phyloP scores from a whole-genome alignment of 1,284 basidiomycete species.

The Pterula multifida region DNA sequence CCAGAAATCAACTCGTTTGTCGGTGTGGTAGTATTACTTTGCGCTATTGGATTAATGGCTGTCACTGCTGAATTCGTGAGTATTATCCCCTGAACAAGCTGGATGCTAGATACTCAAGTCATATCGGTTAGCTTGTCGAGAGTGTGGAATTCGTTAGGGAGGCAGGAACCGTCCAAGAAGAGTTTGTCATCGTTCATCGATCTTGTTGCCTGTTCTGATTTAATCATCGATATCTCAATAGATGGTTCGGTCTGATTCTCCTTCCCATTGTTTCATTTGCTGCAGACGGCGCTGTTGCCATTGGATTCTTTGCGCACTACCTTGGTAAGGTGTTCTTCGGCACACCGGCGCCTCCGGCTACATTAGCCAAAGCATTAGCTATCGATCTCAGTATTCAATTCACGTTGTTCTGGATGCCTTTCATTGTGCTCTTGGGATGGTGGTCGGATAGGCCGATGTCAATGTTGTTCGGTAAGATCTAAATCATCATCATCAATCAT shows the following conservation, averaged over 20 bases:
- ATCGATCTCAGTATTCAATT: constrained; percentile 62
- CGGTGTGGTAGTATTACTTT: constrained; percentile 35
- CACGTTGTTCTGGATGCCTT: constrained; percentile 54
- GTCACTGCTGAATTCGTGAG: constrained; percentile 57
- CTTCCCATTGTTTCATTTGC: constrained; percentile 60
- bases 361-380: constrained; percentile 42
- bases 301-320: constrained; percentile 36
- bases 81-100: constrained; percentile 6
- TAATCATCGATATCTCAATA: constrained; percentile 13
- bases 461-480: constrained; percentile 39
- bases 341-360: constrained; percentile 27
- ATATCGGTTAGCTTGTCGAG: constrained; percentile 39
- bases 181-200: constrained; percentile 24
- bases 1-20: constrained; percentile 52
- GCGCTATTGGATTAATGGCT: constrained; percentile 48
- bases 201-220: constrained; percentile 2
- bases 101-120: neutral
- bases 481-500: constrained; percentile 27
- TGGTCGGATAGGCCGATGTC: constrained; percentile 39
- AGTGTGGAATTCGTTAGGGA: constrained; percentile 43
- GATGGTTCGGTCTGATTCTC: constrained; percentile 61
- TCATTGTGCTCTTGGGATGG: constrained; percentile 49
- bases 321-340: constrained; percentile 21
- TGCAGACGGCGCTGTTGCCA: constrained; percentile 48
- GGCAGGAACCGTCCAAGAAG: constrained; percentile 27